These are phyloP conservation scores for Yamadazyma pseudoaaseri DNA, from an alignment of 1,139 yeast genomes.

Conservation along the genomic window DNA sequence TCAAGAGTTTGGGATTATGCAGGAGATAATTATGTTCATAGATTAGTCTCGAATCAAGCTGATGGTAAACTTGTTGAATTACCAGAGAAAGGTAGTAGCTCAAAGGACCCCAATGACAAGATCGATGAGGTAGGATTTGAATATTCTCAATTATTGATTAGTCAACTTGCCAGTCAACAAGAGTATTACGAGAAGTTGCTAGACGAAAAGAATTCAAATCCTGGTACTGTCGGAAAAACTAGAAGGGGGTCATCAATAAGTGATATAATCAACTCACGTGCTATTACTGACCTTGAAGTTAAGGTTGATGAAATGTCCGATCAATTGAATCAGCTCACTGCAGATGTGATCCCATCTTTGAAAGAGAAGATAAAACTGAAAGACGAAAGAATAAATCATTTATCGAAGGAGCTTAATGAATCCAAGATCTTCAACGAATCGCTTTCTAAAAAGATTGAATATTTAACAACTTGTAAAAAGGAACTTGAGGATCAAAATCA, in stretches of 20 bases:
- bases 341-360: constrained; percentile 32
- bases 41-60: constrained; percentile 77
- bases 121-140: constrained; percentile 65
- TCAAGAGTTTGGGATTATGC: constrained; percentile 97
- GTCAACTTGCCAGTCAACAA: constrained; percentile 87
- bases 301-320: constrained; percentile 31
- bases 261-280: constrained; percentile 9
- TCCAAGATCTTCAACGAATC: constrained; percentile 52
- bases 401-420: constrained; percentile 30
- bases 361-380: constrained; percentile 28
- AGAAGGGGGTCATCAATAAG: constrained; percentile 21
- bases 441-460: constrained; percentile 57
- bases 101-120: constrained; percentile 23
- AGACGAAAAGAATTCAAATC: constrained; percentile 34
- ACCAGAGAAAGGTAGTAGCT: constrained; percentile 30
- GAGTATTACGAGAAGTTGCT: constrained; percentile 71
- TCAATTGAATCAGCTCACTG: constrained; percentile 22
- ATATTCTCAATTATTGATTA: constrained; percentile 72
- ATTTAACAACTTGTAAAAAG: constrained; percentile 29
- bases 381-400: constrained; percentile 29
- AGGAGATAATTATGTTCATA: constrained; percentile 87
- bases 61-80: constrained; percentile 85
- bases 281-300: constrained; percentile 30
- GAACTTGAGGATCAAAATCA: constrained; percentile 36
- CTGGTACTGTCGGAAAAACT: constrained; percentile 13